Evolutionary conservation across 106 monocot genomes (phyloP), one percentile per base, ranked within the genome.

Genomic region (Phalaenopsis aphrodite): DNA sequence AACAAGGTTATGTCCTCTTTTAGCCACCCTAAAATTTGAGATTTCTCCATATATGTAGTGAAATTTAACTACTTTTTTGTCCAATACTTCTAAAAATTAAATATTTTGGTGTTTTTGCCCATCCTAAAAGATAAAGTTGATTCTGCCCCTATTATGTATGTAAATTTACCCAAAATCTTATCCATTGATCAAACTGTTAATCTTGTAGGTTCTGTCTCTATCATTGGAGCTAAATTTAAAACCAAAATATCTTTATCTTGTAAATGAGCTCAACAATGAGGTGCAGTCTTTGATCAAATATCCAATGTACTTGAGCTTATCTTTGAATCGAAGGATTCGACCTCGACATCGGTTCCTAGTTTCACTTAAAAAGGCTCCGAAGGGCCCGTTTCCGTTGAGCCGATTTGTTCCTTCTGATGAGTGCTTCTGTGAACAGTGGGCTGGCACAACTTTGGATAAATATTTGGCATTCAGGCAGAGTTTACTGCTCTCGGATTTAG

Each of bases 341-440:
- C 98, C 98, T 9, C 90, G 98, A 1, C 98, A 99, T 77, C 79
- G 84, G 41, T 99, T 91, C 78, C 84, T 99, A 30, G 91, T 99
- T 71, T 92, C 92, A 48, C 79, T 99, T 41, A 94, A 93, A 81
- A 94, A 93, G 78, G 93, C 91, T 87, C 98, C 94, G 1, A 93
- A 93, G 66, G 98, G 98, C 30, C 98, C 98, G 80, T 99, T 99
- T 82, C 98, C 98, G 82, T 85, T 99, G 18, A 91, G 94, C 64
- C 91, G 91, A 45, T 84, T 99, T 15, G 91, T 99, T 77, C 98
- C 92, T 19, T 86, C 91, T 21, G 98, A 99, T 82, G 92, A 88
- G 82, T 77, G 76, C 45, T 99, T 99, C 67, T 99, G 98, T 68
- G 84, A 94, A 24, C 90, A 91, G 47, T 93, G 98, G 94, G 98